phyloP scores from a whole-genome alignment of 148 eudicot species.

The Chenopodium quinoa region DNA sequence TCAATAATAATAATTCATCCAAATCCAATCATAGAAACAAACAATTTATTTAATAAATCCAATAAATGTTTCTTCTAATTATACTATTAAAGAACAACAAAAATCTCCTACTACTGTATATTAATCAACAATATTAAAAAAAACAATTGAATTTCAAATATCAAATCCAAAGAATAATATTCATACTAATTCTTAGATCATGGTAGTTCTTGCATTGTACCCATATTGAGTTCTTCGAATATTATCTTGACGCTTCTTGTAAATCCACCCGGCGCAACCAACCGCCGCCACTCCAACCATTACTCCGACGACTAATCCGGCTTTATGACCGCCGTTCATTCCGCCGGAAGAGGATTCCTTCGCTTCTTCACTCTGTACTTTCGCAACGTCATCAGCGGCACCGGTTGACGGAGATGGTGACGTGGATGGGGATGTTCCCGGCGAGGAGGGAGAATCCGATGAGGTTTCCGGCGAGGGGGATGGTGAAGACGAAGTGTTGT shows the following conservation, averaged over 20 bases:
- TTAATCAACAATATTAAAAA: background rate
- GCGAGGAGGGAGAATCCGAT: background rate
- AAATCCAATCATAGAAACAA: background rate
- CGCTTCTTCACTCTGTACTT: background rate
- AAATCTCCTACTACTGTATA: constrained; percentile 1
- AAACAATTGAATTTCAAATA: too few relatives aligned
- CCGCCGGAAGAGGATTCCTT: constrained; percentile 24
- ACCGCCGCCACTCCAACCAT: constrained; percentile 23
- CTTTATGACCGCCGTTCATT: constrained; percentile 40
- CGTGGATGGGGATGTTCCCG: background rate
- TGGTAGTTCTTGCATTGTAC: constrained; percentile 40
- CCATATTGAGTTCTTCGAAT: constrained; percentile 50
- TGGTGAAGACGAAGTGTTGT: too few relatives aligned
- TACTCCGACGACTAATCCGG: constrained; percentile 47
- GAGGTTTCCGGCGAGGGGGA: background rate
- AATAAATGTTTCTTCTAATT: background rate
- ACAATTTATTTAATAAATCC: background rate
- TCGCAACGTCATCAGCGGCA: constrained; percentile 2
- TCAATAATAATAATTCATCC: background rate
- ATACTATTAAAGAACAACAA: background rate
- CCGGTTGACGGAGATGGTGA: constrained; percentile 2
- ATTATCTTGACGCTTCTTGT: constrained; percentile 60
- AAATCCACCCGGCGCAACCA: constrained; percentile 41
- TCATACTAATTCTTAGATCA: background rate
- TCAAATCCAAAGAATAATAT: background rate